A percentile compares a stretch with the other conserved stretches of the same genome.
Conservation (phyloP, 306 rosid genomes). For the Trifolium repens region DNA sequence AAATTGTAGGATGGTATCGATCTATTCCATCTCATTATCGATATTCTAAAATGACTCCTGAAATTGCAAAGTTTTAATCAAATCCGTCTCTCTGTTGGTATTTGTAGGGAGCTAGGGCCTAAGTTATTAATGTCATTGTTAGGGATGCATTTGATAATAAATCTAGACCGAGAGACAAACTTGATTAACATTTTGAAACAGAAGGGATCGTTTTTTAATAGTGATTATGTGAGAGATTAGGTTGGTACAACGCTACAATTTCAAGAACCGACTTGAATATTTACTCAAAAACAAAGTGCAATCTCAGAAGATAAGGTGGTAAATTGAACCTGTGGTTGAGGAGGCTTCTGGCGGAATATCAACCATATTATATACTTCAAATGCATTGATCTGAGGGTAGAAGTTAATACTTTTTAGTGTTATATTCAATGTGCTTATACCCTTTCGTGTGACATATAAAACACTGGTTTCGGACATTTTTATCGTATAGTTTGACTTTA, state of each 20-base stretch:
- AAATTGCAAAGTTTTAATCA: not conserved
- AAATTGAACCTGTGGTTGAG: conserved; percentile 80
- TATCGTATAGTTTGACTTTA: conserved; percentile 68
- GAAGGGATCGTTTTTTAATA: not conserved
- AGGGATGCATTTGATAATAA: too few species aligned
- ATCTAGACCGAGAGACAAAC: not conserved
- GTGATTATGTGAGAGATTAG: too few species aligned
- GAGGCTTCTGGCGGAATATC: conserved; percentile 78
- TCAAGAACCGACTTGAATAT: not conserved
- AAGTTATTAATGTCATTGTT: too few species aligned
- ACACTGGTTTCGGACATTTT: conserved; percentile 64
- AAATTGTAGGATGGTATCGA: not conserved
- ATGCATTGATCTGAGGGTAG: conserved; percentile 88
- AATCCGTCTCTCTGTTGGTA: not conserved
- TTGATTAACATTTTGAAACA: not conserved
- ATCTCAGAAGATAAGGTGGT: conserved; percentile 3
- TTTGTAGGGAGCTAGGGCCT: too few species aligned
- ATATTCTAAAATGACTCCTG: not conserved
- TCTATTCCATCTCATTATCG: not conserved
- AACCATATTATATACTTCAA: conserved; percentile 82
- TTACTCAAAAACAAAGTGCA: not conserved
- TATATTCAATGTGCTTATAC: conserved; percentile 65
- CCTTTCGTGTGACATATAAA: conserved; percentile 54
- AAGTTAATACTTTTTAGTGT: conserved; percentile 61
- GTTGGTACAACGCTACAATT: not conserved